phyloP scores from a whole-genome alignment of 2,329 filamentous ascomycete genomes.

The Fusarium verticillioides region DNA sequence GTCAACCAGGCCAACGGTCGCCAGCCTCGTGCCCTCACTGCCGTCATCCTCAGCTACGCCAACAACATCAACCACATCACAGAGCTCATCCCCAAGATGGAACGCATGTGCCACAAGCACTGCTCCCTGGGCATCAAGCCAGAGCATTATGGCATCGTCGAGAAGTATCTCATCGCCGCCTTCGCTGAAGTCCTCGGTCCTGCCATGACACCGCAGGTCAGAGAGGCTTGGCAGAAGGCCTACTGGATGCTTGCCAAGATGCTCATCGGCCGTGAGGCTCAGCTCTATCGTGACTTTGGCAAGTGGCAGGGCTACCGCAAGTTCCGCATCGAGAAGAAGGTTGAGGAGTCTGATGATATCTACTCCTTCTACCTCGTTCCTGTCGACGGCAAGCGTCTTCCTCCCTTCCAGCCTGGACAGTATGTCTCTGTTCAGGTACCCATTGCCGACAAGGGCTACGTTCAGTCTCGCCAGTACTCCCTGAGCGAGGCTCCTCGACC shows the following conservation, averaged over 20 bases:
- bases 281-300: constrained; percentile 70
- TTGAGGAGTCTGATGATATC: constrained; percentile 74
- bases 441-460: constrained; percentile 66
- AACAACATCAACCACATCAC: constrained; percentile 73
- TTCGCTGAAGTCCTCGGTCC: constrained; percentile 75
- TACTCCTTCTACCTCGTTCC: constrained; percentile 77
- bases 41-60: constrained; percentile 74
- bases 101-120: constrained; percentile 76
- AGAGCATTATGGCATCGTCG: constrained; percentile 77
- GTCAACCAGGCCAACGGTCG: constrained; percentile 52
- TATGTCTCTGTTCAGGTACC: constrained; percentile 73
- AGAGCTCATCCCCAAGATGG: constrained; percentile 64
- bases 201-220: constrained; percentile 70
- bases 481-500: constrained; percentile 72
- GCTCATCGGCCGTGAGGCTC: constrained; percentile 73
- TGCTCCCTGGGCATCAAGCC: constrained; percentile 74
- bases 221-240: constrained; percentile 75
- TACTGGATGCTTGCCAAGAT: constrained; percentile 80
- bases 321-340: constrained; percentile 73
- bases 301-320: constrained; percentile 74
- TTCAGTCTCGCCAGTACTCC: constrained; percentile 78
- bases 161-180: constrained; percentile 73
- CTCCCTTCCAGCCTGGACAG: constrained; percentile 74
- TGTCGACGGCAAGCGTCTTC: constrained; percentile 68
- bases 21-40: constrained; percentile 50